Evolutionary conservation across 441 rosid species (phyloP), one percentile per base, ranked within the genome.

Genomic region (Monsonia emarginata): DNA sequence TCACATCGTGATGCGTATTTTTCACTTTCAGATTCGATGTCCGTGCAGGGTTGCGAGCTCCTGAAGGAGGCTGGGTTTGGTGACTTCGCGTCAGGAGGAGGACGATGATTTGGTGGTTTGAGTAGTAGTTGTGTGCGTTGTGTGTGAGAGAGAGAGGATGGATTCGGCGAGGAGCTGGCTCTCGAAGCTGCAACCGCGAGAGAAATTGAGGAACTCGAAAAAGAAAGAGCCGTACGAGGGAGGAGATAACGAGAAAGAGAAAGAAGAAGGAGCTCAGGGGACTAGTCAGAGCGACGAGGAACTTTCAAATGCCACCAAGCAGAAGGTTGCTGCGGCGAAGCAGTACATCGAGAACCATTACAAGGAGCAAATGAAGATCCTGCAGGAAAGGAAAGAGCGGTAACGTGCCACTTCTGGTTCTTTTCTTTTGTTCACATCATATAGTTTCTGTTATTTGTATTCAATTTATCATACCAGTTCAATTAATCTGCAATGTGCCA

Each of bases 341-440:
- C 96, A 87, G 76, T 93, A 87, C 69, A 93, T 93, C 71, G 97
- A 93, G 78, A 93, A 93, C 61, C 97, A 93, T 83, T 93, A 93
- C 80, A 90, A 86, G 81, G 95, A 90, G 69, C 97, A 93, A 64
- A 93, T 86, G 97, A 93, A 85, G 85, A 90, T 79, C 77, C 90
- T 87, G 2, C 96, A 90, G 64, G 97, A 90, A 75, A 82, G 97
- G 65, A 85, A 66, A 76, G 93, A 93, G 74, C 74, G 98, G 98
- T 87, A 42, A 42, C 5, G 5, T 13, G 31, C 31, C 31, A 28
- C n/a, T n/a, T n/a, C n/a, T n/a, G n/a, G n/a, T n/a, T n/a, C n/a
- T n/a, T n/a, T n/a, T n/a, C n/a, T n/a, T n/a, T n/a, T n/a, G n/a
- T n/a, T n/a, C n/a, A n/a, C n/a, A n/a, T n/a, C n/a, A n/a, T n/a